These are phyloP conservation scores for Colletotrichum kahawae DNA, from an alignment of 2,329 filamentous ascomycete species.

Conservation along the genomic window DNA sequence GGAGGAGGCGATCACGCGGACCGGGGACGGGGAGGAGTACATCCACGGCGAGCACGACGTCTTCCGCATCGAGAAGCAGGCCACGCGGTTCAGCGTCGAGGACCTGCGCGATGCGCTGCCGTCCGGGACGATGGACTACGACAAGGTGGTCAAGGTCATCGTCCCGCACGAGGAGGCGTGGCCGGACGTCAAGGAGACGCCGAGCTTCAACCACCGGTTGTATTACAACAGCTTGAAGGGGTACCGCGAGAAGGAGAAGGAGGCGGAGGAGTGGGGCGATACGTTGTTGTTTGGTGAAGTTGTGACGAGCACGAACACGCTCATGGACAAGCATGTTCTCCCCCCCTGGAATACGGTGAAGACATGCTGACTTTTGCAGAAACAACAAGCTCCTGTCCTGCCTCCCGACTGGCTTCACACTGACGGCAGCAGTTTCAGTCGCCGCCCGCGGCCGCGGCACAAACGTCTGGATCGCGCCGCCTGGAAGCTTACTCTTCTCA, in stretches of 20 bases:
- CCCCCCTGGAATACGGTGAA: no score
- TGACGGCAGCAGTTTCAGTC: conserved; percentile 85
- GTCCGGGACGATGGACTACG: conserved; percentile 74
- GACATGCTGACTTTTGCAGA: conserved; percentile 40
- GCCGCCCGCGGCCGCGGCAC: conserved; percentile 86
- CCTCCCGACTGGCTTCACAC: conserved; percentile 85
- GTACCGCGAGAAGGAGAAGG: conserved; percentile 64
- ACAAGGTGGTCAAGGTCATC: conserved; percentile 73
- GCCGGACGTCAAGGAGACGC: conserved; percentile 76
- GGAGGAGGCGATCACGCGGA: conserved; percentile 69
- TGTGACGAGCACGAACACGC: conserved; percentile 90
- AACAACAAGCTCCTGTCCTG: conserved; percentile 79
- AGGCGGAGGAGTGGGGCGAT: conserved; percentile 74
- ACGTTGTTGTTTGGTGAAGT: conserved; percentile 88
- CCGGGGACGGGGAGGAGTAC: conserved; percentile 66
- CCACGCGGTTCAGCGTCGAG: conserved; percentile 63
- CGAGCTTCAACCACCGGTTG: conserved; percentile 82
- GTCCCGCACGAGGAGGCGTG: conserved; percentile 72
- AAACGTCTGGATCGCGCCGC: conserved; percentile 94
- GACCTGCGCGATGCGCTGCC: conserved; percentile 58
- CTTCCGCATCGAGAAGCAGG: conserved; percentile 76
- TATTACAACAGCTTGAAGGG: conserved; percentile 75
- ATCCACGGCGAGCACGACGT: conserved; percentile 83
- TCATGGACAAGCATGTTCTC: conserved; percentile 88
- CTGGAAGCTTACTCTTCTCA: conserved; percentile 86